Base-by-base conservation (phyloP, 208 protist species). In the Leishmania turanica region DNA sequence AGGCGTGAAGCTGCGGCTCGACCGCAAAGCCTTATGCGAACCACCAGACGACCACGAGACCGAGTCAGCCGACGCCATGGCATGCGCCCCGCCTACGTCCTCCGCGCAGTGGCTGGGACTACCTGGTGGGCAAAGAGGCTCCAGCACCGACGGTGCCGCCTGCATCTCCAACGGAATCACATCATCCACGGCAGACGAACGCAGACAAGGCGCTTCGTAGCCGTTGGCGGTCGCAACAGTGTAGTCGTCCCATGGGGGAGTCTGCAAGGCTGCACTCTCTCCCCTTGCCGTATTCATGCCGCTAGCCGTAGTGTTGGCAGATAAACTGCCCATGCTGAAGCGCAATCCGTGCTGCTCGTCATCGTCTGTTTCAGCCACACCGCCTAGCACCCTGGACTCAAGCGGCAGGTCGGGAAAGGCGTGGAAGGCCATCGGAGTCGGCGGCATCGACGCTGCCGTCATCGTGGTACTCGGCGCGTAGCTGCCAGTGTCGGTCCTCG, bases 161-260 rank as follows among this genome's bases (percentile, higher is more conserved):
- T 51, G 64, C 68, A 60, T 5, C 13, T 56, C 54, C n/a, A 85
- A 73, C 24, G 79, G 81, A 3, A 85, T 62, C 13, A 82, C 80
- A 42, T 91, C 84, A 47, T 84, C 84, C 13, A 87, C 77, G 7
- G 84, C 77, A 19, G 71, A 47, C 5, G 79, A 79, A 34, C 72
- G 74, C 31, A 70, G 78, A 37, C 65, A 77, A 24, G 5, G 64
- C n/a, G 9, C 45, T 31, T 60, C 17, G 51, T 31, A 17, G 56
- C 75, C n/a, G 51, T 68, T 84, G 42, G 80, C 24, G 19, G 34
- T 34, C 11, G 53, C 40, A 65, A 40, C n/a, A 17, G n/a, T 8
- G 40, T 47, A 58, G 58, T 6, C 71, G 15, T 42, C 71, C 6
- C 13, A 31, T 9, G n/a, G 0, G n/a, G 31, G 49, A 34, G 47